Base-by-base conservation (phyloP, 371 early-diverging fungal genomes). In the Paraphysoderma sedebokerense region DNA sequence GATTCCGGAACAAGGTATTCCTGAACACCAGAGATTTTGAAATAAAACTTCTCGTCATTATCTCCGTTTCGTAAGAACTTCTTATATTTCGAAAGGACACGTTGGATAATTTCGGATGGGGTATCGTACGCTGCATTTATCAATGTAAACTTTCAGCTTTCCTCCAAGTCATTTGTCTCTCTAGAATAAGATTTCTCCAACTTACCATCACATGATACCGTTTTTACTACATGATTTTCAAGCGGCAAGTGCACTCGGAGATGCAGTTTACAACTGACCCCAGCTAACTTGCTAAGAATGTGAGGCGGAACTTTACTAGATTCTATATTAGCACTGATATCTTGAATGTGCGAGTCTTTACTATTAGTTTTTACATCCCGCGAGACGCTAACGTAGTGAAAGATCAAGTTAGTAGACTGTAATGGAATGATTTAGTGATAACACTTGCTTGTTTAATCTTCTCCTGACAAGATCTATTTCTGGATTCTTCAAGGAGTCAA, bases 381-480 rank as follows among this genome's bases (percentile, higher is more conserved):
- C n/a, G n/a, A n/a, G n/a, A n/a, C n/a, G n/a, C n/a, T n/a, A n/a
- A n/a, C n/a, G n/a, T n/a, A n/a, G n/a, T n/a, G n/a, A n/a, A n/a
- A n/a, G n/a, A n/a, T n/a, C n/a, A n/a, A n/a, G n/a, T n/a, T n/a
- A n/a, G n/a, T n/a, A n/a, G n/a, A n/a, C n/a, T n/a, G n/a, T n/a
- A n/a, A 34, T 36, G 9, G 6, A 6, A 6, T 9, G 6, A 9
- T 19, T 11, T 12, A 22, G n/a, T 6, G 17, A 27, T 38, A 33
- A 12, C 12, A 39, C 26, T 12, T 33, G 15, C 24, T 33, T 47
- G 13, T 41, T 13, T 26, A 49, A 11, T 30, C 20, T 48, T 5
- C 48, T 38, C n/a, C 49, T 5, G 11, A 49, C 24, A 11, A 49
- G 38, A 13, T 44, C 46, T 23, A 12, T 11, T 12, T 44, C 49